phyloP scores from a whole-genome alignment of 345 rosid genomes.

The Eucalyptus sp. region DNA sequence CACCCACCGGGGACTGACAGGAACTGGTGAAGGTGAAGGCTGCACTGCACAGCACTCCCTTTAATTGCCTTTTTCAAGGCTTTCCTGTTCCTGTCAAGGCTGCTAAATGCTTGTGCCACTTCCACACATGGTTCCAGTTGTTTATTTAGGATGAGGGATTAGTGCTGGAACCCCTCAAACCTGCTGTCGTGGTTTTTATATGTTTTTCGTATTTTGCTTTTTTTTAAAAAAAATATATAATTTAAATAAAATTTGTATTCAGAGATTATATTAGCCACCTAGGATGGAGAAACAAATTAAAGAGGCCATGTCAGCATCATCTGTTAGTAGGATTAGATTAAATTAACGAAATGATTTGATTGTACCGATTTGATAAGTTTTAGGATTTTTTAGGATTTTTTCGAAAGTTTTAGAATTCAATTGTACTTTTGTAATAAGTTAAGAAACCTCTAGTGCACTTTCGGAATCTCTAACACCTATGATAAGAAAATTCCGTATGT shows the following conservation, averaged over 20 bases:
- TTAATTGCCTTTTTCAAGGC: not conserved
- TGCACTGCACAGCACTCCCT: not conserved
- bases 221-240: too few species aligned
- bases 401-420: accelerated
- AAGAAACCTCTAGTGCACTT: not conserved
- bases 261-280: not conserved
- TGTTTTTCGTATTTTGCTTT: too few species aligned
- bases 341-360: too few species aligned
- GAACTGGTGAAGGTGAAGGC: not conserved
- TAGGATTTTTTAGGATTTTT: too few species aligned
- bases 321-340: too few species aligned
- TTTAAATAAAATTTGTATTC: too few species aligned
- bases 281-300: not conserved
- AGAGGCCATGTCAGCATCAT: too few species aligned
- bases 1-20: not conserved
- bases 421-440: too few species aligned
- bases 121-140: not conserved
- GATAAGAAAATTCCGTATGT: not conserved
- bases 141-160: not conserved
- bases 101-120: not conserved
- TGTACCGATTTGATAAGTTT: too few species aligned
- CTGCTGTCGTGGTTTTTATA: not conserved
- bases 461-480: not conserved
- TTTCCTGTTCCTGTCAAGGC: not conserved
- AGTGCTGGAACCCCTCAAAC: not conserved